Conservation (phyloP, 306 rosid species). For the Crataegus laevigata region DNA sequence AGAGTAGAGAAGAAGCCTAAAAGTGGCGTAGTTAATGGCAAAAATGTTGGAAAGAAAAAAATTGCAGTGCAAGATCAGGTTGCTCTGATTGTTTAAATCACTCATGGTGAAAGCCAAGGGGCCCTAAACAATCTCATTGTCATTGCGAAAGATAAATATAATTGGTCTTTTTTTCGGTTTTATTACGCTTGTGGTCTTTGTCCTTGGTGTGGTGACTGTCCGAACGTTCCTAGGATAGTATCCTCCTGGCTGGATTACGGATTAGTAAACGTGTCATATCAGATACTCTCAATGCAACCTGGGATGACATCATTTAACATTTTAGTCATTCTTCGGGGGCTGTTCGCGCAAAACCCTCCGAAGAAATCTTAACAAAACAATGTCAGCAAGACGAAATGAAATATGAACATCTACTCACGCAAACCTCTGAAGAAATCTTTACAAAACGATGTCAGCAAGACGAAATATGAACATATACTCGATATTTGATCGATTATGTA, state of each 20-base stretch:
- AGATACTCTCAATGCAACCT: no score
- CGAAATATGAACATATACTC: background rate
- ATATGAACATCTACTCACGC: background rate
- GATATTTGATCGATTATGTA: background rate
- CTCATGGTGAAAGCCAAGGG: background rate
- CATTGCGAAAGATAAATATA: background rate
- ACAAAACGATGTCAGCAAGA: background rate
- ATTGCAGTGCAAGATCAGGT: conserved; percentile 31
- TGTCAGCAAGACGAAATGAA: background rate
- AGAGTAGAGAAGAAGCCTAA: conserved; percentile 26
- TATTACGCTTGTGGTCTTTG: background rate
- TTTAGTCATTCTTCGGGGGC: background rate
- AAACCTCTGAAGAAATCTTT: no score
- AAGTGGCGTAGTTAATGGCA: conserved; percentile 7
- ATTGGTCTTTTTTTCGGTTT: background rate
- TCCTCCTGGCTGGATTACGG: no score
- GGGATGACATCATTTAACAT: no score
- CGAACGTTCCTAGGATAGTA: no score
- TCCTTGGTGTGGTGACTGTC: background rate
- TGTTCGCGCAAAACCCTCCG: background rate
- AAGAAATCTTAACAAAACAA: background rate
- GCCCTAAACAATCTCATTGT: background rate
- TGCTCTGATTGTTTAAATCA: conserved; percentile 19
- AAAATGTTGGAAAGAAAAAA: conserved; percentile 31
- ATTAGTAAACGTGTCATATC: no score